phyloP scores from a whole-genome alignment of 2,329 filamentous ascomycete genomes.

The Talaromyces sp. region DNA sequence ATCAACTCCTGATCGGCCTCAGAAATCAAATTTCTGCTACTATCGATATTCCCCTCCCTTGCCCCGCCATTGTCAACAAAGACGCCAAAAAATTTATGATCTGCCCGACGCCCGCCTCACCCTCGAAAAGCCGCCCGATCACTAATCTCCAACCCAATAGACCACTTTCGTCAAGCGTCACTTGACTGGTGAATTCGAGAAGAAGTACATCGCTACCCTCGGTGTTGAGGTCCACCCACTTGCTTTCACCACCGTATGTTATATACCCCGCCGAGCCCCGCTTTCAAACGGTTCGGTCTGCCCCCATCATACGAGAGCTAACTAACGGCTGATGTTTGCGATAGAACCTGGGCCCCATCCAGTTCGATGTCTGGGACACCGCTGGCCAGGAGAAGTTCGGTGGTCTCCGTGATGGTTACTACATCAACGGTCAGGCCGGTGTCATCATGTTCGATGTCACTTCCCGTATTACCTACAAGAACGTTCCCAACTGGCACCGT shows the following conservation, averaged over 20 bases:
- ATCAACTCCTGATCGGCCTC: background rate
- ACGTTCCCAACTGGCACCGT: slow-evolving; percentile 99
- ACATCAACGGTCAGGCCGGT: slow-evolving; percentile 98
- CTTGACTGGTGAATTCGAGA: slow-evolving; percentile 99
- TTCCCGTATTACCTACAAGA: slow-evolving; percentile 99
- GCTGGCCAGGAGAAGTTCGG: slow-evolving; percentile 99
- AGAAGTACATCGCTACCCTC: slow-evolving; percentile 99
- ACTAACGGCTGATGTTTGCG: slow-evolving; percentile 29
- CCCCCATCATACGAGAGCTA: slow-evolving; percentile 15
- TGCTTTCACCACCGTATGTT: slow-evolving; percentile 95
- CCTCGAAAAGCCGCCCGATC: slow-evolving; percentile 16
- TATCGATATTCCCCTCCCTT: slow-evolving; percentile 14
- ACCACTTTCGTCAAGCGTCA: slow-evolving; percentile 99
- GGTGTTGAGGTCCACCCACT: slow-evolving; percentile 99
- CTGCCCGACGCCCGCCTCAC: slow-evolving; percentile 26
- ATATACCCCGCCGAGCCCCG: slow-evolving; percentile 55
- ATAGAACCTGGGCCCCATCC: slow-evolving; percentile 89
- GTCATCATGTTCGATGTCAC: slow-evolving; percentile 99
- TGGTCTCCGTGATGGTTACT: slow-evolving; percentile 98
- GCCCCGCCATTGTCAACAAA: slow-evolving; percentile 31
- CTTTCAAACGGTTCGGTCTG: slow-evolving; percentile 19
- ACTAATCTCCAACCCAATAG: slow-evolving; percentile 54
- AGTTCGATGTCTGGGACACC: slow-evolving; percentile 99
- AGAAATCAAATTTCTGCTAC: slow-evolving; percentile 6
- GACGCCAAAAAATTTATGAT: slow-evolving; percentile 26